Evolutionary conservation across 495 filamentous ascomycete genomes (phyloP).

Genomic region (Neurospora sp.): DNA sequence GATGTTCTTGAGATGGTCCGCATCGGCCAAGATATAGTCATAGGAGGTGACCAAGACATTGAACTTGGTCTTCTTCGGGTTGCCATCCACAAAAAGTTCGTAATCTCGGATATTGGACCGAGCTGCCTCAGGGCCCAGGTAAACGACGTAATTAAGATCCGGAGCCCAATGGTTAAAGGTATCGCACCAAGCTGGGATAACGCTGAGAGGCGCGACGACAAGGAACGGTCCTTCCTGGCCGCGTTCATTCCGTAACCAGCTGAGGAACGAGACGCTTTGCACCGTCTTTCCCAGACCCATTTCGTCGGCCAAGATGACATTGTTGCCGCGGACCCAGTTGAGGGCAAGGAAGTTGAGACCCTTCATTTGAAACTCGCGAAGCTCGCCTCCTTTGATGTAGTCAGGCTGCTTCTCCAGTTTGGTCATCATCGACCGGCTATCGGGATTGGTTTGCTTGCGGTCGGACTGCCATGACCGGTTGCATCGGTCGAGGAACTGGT

Average conservation of each 20-base stretch:
- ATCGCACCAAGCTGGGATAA: slow-evolving; percentile 95
- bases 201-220: slow-evolving; percentile 88
- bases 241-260: slow-evolving; percentile 90
- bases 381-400: slow-evolving; percentile 76
- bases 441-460: slow-evolving; percentile 57
- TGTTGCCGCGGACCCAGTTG: slow-evolving; percentile 85
- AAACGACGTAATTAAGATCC: slow-evolving; percentile 93
- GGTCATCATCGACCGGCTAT: slow-evolving; percentile 63
- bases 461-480: slow-evolving; percentile 68
- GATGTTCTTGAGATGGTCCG: slow-evolving; percentile 66
- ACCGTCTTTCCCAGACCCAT: slow-evolving; percentile 99
- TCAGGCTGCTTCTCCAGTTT: slow-evolving; percentile 66
- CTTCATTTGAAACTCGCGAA: slow-evolving; percentile 89
- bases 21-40: slow-evolving; percentile 81
- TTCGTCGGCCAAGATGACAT: slow-evolving; percentile 94
- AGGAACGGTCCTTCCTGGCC: slow-evolving; percentile 89
- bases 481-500: slow-evolving; percentile 76
- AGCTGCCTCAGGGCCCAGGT: slow-evolving; percentile 76
- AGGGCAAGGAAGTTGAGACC: slow-evolving; percentile 90
- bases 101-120: slow-evolving; percentile 76
- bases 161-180: slow-evolving; percentile 96
- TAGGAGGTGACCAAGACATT: slow-evolving; percentile 93
- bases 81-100: slow-evolving; percentile 77
- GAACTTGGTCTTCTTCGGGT: slow-evolving; percentile 78
- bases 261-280: slow-evolving; percentile 93